phyloP scores from a whole-genome alignment of 768 basidiomycete genomes.

The Lactarius hatsudake region DNA sequence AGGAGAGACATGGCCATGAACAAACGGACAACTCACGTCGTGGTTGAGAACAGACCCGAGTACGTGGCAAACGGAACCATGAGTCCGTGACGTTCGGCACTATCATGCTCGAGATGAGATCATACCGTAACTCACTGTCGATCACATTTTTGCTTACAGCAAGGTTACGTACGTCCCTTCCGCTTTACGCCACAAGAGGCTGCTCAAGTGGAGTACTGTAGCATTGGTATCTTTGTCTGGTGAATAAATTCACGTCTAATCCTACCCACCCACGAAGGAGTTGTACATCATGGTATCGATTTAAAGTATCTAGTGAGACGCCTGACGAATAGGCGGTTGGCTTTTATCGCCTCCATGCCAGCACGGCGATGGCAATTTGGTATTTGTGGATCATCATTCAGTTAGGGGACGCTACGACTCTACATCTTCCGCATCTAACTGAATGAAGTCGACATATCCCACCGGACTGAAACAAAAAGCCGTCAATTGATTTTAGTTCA shows the following conservation, averaged over 20 bases:
- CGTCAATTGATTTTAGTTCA: not conserved
- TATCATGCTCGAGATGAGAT: not conserved
- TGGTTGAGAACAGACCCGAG: slow-evolving; percentile 2
- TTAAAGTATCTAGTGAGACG: not conserved
- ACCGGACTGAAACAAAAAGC: slow-evolving; percentile 16
- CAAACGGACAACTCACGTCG: slow-evolving; percentile 6
- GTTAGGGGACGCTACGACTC: not conserved
- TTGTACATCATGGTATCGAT: not conserved
- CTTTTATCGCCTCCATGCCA: not conserved
- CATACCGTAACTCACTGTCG: not conserved
- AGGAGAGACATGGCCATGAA: slow-evolving; percentile 33
- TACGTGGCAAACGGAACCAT: not conserved
- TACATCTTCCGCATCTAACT: slow-evolving; percentile 26
- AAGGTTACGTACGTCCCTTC: not conserved
- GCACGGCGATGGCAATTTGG: not conserved
- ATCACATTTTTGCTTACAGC: not conserved
- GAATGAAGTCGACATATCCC: slow-evolving; percentile 24
- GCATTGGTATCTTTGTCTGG: not conserved
- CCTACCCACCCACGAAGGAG: not conserved
- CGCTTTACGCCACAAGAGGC: too few relatives aligned
- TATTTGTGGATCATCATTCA: not conserved
- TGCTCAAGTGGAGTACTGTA: too few relatives aligned
- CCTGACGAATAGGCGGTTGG: not conserved
- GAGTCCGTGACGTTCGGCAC: not conserved
- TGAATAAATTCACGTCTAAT: not conserved